These are phyloP conservation scores for Apium graveolens DNA, from an alignment of 129 eudicot species.

Conservation along the genomic window DNA sequence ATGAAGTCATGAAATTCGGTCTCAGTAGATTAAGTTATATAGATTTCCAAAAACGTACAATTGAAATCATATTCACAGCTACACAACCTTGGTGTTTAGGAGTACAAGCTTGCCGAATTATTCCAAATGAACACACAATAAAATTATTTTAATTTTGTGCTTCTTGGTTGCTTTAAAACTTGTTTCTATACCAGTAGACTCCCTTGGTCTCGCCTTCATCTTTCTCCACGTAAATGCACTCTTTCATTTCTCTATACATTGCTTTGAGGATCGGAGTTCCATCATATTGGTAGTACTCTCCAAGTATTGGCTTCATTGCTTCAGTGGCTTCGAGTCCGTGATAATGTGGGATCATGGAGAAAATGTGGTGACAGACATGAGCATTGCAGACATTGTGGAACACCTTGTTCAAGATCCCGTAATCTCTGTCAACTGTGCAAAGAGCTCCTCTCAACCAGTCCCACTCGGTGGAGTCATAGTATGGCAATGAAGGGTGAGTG, in stretches of 20 bases:
- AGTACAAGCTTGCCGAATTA: constrained; percentile 1
- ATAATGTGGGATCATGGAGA: constrained; percentile 41
- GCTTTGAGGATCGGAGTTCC: constrained; percentile 35
- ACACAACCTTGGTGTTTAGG: neutral
- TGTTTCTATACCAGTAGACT: constrained; percentile 27
- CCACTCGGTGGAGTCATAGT: constrained; percentile 41
- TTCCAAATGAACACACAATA: neutral
- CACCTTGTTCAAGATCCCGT: constrained; percentile 33
- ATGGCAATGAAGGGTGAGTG: constrained; percentile 37
- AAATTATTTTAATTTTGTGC: neutral
- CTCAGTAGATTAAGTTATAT: neutral
- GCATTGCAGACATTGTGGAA: constrained; percentile 38
- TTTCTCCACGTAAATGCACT: constrained; percentile 34
- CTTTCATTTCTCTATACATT: constrained; percentile 30
- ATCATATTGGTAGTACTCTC: constrained; percentile 35
- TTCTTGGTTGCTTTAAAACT: neutral
- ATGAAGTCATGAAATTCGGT: neutral
- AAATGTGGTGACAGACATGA: constrained; percentile 37
- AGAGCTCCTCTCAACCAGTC: constrained; percentile 38
- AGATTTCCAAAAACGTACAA: neutral
- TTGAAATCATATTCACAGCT: neutral
- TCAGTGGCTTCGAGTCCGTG: constrained; percentile 35
- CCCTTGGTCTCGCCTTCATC: constrained; percentile 33
- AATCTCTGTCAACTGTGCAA: constrained; percentile 34
- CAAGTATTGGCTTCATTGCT: constrained; percentile 33